phyloP scores from a whole-genome alignment of 768 basidiomycete species.

The Phlebiopsis gigantea region DNA sequence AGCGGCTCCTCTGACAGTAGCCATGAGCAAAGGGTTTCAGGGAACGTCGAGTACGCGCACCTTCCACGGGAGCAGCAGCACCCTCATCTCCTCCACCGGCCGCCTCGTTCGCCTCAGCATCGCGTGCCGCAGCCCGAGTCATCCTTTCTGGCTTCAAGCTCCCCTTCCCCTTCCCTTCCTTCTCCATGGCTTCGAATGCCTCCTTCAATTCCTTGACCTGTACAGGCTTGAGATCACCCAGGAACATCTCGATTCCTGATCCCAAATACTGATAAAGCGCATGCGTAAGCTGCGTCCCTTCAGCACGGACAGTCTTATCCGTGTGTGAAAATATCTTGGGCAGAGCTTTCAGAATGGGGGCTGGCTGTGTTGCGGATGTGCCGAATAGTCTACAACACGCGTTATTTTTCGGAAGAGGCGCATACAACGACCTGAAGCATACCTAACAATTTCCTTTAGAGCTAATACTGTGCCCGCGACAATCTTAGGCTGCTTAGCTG shows the following conservation, averaged over 20 bases:
- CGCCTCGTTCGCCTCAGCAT: slow-evolving; percentile 46
- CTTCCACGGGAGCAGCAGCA: slow-evolving; percentile 34
- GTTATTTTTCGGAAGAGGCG: neutral
- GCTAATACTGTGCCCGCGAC: slow-evolving; percentile 76
- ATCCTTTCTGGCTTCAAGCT: slow-evolving; percentile 70
- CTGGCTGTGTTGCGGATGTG: slow-evolving; percentile 61
- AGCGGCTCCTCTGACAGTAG: slow-evolving; percentile 44
- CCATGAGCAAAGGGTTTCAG: slow-evolving; percentile 1
- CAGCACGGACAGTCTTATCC: slow-evolving; percentile 93
- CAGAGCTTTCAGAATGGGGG: slow-evolving; percentile 78
- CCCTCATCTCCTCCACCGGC: slow-evolving; percentile 34
- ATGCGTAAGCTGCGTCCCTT: slow-evolving; percentile 75
- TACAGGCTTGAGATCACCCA: slow-evolving; percentile 91
- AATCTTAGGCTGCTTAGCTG: slow-evolving; percentile 91
- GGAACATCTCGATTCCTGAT: slow-evolving; percentile 73
- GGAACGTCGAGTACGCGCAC: slow-evolving; percentile 29
- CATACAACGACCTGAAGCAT: neutral
- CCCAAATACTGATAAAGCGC: slow-evolving; percentile 81
- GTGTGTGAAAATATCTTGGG: slow-evolving; percentile 94
- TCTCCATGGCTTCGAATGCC: slow-evolving; percentile 78
- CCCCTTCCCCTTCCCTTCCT: slow-evolving; percentile 82
- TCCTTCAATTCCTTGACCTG: slow-evolving; percentile 96
- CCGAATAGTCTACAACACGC: slow-evolving; percentile 64
- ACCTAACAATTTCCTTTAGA: slow-evolving; percentile 80
- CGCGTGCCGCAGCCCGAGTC: slow-evolving; percentile 73